Percentiles rank a stretch among this genome's conserved stretches.
phyloP scores from a whole-genome alignment of 805 yeast species.

The Kodamaea laetipori region DNA sequence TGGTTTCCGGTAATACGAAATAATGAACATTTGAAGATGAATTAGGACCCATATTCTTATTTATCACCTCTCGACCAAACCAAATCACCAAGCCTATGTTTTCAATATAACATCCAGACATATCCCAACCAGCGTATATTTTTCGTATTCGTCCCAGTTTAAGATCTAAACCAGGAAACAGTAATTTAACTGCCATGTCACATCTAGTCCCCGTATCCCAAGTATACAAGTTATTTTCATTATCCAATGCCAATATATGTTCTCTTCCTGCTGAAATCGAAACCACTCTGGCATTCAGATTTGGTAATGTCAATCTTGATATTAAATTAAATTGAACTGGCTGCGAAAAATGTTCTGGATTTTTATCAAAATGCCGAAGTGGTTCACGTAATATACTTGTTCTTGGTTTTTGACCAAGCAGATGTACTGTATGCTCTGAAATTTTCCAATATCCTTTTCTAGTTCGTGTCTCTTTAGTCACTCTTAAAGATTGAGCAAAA shows the following conservation, averaged over 20 bases:
- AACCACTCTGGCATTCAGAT: constrained; percentile 27
- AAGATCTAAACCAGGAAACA: constrained; percentile 33
- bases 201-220: constrained; percentile 55
- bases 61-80: constrained; percentile 38
- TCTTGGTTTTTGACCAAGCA: too few relatives aligned
- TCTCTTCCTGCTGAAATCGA: constrained; percentile 63
- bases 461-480: too few relatives aligned
- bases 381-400: too few relatives aligned
- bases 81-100: constrained; percentile 62
- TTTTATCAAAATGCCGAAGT: too few relatives aligned
- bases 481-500: too few relatives aligned
- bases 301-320: too few relatives aligned
- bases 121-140: constrained; percentile 69
- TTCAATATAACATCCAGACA: constrained; percentile 50
- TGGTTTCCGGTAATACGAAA: constrained; percentile 44
- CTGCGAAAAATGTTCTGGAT: too few relatives aligned
- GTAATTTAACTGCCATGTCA: constrained; percentile 45
- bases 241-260: constrained; percentile 63
- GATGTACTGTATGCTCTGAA: too few relatives aligned
- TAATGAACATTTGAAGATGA: constrained; percentile 38
- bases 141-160: constrained; percentile 35
- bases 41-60: constrained; percentile 21
- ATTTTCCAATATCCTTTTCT: too few relatives aligned
- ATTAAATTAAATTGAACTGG: too few relatives aligned
- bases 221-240: constrained; percentile 49